phyloP scores from a whole-genome alignment of 2,329 filamentous ascomycete genomes.

The Arthrobotrys sphaeroides region DNA sequence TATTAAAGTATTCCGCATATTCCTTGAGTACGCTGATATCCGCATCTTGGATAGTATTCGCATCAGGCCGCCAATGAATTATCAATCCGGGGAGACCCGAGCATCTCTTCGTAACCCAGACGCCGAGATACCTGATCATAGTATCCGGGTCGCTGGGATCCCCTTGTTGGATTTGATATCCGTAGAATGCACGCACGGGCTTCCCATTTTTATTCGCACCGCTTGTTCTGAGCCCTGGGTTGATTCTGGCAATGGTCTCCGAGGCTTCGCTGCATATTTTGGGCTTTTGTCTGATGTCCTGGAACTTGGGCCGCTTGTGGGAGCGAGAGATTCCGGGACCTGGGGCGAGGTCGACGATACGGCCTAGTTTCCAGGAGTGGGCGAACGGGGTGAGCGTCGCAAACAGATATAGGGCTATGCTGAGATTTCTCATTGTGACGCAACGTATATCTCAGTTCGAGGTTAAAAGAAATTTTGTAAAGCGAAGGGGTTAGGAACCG shows the following conservation, averaged over 20 bases:
- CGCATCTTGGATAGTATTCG: background rate
- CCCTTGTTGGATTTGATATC: background rate
- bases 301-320: rapidly evolving
- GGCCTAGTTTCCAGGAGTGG: background rate
- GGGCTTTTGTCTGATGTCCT: background rate
- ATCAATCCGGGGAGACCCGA: background rate
- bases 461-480: too few species aligned
- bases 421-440: too few species aligned
- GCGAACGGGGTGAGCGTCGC: background rate
- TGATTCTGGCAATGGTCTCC: too few species aligned
- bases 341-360: background rate
- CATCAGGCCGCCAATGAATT: background rate
- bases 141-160: background rate
- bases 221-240: background rate
- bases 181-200: background rate
- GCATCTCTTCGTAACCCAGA: background rate
- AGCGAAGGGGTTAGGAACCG: too few species aligned
- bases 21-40: background rate
- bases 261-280: background rate
- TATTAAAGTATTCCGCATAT: too few species aligned
- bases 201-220: too few species aligned
- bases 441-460: too few species aligned
- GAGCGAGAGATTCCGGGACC: background rate
- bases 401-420: background rate
- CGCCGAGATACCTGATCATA: background rate